These are phyloP conservation scores for Boletus edulis DNA, from an alignment of 768 basidiomycete species.

Conservation along the genomic window DNA sequence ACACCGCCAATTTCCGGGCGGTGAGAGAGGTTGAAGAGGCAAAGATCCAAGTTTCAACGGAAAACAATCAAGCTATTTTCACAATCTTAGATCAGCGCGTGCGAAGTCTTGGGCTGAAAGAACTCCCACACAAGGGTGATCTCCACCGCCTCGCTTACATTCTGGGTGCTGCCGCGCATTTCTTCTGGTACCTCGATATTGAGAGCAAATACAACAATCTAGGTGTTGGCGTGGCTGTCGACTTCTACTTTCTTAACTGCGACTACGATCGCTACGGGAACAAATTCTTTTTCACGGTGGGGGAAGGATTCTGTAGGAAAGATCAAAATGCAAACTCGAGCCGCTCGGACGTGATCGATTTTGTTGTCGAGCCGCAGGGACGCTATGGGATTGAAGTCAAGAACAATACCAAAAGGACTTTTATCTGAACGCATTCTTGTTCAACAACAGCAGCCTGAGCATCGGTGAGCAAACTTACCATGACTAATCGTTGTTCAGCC, in stretches of 20 bases:
- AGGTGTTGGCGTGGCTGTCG: background rate
- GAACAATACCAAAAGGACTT: slow-evolving; percentile 34
- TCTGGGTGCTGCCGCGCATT: slow-evolving; percentile 17
- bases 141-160: background rate
- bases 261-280: slow-evolving; percentile 5
- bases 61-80: background rate
- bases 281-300: background rate
- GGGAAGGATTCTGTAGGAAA: slow-evolving; percentile 3
- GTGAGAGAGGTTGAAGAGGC: background rate
- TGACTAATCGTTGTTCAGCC: background rate
- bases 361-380: slow-evolving; percentile 21
- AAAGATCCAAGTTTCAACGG: background rate
- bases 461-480: slow-evolving; percentile 26
- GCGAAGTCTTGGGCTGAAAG: background rate
- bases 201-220: background rate
- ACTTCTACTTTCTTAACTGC: slow-evolving; percentile 6
- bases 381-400: slow-evolving; percentile 35
- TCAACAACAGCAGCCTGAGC: slow-evolving; percentile 39
- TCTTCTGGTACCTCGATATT: slow-evolving; percentile 22
- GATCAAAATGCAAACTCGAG: background rate
- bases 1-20: background rate
- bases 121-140: background rate
- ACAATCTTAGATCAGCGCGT: background rate
- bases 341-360: slow-evolving; percentile 9
- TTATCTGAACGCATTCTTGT: slow-evolving; percentile 42